Percentiles rank a stretch among this genome's conserved stretches.
Conservation (phyloP, 495 filamentous ascomycete species). For the Thermothielavioides terrestris region DNA sequence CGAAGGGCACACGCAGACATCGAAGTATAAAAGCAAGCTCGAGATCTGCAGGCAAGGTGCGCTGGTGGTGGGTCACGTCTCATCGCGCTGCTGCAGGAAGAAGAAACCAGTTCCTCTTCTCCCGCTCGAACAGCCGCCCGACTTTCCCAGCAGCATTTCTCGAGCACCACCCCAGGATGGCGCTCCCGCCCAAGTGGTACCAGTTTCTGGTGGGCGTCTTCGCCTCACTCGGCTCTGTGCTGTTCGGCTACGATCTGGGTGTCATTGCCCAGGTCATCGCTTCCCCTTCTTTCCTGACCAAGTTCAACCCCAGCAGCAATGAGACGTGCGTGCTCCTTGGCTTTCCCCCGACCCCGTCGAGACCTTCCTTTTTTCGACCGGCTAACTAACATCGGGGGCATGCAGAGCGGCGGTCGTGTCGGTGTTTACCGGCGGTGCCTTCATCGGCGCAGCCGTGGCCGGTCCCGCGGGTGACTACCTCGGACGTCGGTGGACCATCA, state of each 20-base stretch:
- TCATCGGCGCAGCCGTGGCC: background rate
- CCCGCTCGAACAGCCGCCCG: no score
- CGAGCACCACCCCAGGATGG: background rate
- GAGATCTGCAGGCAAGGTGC: no score
- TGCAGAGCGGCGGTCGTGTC: constrained; percentile 7
- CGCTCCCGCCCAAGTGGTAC: constrained; percentile 4
- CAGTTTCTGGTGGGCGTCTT: constrained; percentile 6
- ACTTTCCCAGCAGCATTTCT: no score
- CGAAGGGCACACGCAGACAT: no score
- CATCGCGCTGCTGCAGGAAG: no score
- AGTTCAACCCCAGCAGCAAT: background rate
- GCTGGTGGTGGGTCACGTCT: no score
- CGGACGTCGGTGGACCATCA: constrained; percentile 6
- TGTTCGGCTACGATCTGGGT: constrained; percentile 6
- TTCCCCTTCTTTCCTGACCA: background rate
- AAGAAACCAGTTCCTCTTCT: no score
- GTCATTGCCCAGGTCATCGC: constrained; percentile 9
- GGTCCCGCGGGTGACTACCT: constrained; percentile 3
- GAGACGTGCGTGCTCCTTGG: background rate
- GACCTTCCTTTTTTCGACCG: no score
- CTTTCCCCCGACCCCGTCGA: background rate
- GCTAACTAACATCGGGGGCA: no score
- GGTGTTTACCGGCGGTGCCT: constrained; percentile 6
- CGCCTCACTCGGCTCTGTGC: constrained; percentile 3
- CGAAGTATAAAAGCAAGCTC: no score